phyloP scores from a whole-genome alignment of 495 filamentous ascomycete species.

The Xylaria palmicola region DNA sequence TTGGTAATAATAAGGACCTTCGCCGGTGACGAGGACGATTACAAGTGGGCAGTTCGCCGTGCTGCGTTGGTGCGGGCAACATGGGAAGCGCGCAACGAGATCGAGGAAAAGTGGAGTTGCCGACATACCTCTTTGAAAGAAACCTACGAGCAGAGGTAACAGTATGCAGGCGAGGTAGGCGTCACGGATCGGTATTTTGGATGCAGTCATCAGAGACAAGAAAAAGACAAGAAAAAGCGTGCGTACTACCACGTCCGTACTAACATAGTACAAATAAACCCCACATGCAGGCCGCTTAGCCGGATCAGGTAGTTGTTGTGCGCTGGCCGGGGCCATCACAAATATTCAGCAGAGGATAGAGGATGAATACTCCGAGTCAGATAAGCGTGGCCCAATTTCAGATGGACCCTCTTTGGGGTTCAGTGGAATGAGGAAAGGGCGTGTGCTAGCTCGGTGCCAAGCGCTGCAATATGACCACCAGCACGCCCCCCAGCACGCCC shows the following conservation, averaged over 20 bases:
- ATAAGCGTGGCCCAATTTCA: constrained; percentile 31
- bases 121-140: too few species aligned
- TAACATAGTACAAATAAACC: too few species aligned
- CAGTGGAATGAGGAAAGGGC: constrained; percentile 16
- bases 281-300: constrained; percentile 16
- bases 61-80: too few species aligned
- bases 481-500: constrained; percentile 22
- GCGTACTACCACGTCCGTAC: too few species aligned
- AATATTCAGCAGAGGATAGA: constrained; percentile 20
- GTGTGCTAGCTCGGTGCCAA: constrained; percentile 22
- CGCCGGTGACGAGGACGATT: too few species aligned
- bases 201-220: constrained; percentile 3
- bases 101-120: too few species aligned
- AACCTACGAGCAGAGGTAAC: too few species aligned
- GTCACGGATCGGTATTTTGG: not conserved
- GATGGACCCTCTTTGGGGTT: constrained; percentile 21
- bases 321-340: constrained; percentile 14
- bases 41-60: too few species aligned
- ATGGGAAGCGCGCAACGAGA: too few species aligned
- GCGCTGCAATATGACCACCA: constrained; percentile 31
- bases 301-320: constrained; percentile 25
- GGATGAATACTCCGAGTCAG: constrained; percentile 34
- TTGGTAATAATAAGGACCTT: too few species aligned
- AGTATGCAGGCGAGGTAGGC: too few species aligned
- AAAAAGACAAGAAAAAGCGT: too few species aligned